Base-by-base conservation (phyloP, 139 green algal species). In the Micractinium conductrix region DNA sequence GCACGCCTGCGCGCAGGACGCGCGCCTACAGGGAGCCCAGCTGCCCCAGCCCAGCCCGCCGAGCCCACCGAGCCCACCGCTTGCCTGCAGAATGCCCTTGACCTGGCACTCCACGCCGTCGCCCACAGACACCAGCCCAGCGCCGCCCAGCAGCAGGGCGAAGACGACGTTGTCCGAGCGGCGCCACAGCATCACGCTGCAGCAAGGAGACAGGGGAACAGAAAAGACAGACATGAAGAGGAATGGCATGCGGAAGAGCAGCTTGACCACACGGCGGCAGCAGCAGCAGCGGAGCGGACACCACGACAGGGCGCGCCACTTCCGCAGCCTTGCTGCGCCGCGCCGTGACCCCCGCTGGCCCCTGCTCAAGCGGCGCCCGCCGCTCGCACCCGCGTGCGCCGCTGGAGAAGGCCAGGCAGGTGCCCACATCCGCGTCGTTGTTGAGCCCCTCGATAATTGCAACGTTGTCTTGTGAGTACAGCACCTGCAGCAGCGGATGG, bases 361-460 rank as follows among this genome's bases (percentile, higher is more conserved):
- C n/a, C n/a, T n/a, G n/a, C n/a, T n/a, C n/a, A n/a, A n/a, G n/a
- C n/a, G n/a, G n/a, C n/a, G n/a, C n/a, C n/a, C n/a, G n/a, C n/a
- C n/a, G n/a, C n/a, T n/a, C n/a, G 16, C 73, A 97, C 94, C 95
- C 95, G 17, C 86, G 87, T 28, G 91, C 91, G 6, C 95, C 95
- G 67, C 88, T 94, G n/a, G 94, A 89, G 74, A 98, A 98, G 2
- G 87, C 84, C 5, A 98, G 87, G 48, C 88, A 91, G 30, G 92
- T 95, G 65, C 95, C 95, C 8, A 95, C 48, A 4, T 93, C 94
- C 1, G 95, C 95, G 65, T 98, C 95, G 28, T 95, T 89, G 86
- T 98, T 96, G 33, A 98, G 89, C 0, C 95, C 95, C 44, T 91
- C 91, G 33, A 98, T 83, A 63, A 98, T 94, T 16, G 93, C 95